Base-by-base conservation (phyloP, 495 filamentous ascomycete species). In the Aspergillus conjunctus region DNA sequence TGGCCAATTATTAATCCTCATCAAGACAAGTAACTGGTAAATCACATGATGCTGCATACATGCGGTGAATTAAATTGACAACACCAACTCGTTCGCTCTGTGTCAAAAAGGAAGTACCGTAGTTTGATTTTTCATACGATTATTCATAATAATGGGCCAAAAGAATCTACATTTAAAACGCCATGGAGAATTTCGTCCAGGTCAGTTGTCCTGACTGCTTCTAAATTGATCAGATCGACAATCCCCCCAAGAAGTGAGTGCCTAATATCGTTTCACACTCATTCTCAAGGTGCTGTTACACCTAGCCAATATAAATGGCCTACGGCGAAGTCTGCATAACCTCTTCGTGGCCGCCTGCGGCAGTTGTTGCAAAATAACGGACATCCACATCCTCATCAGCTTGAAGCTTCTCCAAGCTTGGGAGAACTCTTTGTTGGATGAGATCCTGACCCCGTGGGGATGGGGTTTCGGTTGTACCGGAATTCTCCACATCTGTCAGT, bases 341-440 rank as follows among this genome's bases (percentile, higher is more conserved):
- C 68, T 81, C 78, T 44, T 80, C 78, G 56, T 73, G 71, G 61
- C 70, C 68, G 66, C 72, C 74, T 56, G 84, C 78, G 50, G 88
- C 88, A 66, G 85, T 88, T 51, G 86, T 87, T 58, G 94, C 95
- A 71, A 96, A 98, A 76, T 92, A 98, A 67, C 94, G 85, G 66
- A 98, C 94, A 79, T 98, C 94, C 63, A 97, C 93, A 81, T 98
- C 94, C 49, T 96, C 91, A 69, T 98, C 94, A 76, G 88, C 87
- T 79, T 95, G 91, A 63, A 98, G 79, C 78, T 97, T 98, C 79
- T 95, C 91, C 68, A 98, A 72, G 71, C 88, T 92, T 26, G 94
- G 92, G 68, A 97, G 77, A 72, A 98, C 88, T 66, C 87, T 87
- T 74, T 92, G 86, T 68, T 92, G 86, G 68, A 98, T 92, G 61